These are phyloP conservation scores for Calvatia gigantea DNA, from an alignment of 768 basidiomycete species.

Conservation along the genomic window DNA sequence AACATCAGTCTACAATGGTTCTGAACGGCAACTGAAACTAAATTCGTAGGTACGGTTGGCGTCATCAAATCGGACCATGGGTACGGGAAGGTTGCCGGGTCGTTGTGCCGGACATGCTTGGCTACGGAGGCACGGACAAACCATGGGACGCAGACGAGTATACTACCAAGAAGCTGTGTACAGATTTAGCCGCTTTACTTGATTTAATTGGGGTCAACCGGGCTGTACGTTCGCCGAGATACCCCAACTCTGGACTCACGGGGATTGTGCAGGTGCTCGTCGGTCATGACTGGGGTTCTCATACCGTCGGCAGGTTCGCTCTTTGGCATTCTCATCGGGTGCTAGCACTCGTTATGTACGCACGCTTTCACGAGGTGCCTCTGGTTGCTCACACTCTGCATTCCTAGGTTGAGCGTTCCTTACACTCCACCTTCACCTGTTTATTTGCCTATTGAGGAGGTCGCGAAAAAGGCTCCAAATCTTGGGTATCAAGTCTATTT, in stretches of 20 bases:
- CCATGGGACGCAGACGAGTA: slow-evolving; percentile 53
- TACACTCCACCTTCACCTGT: slow-evolving; percentile 54
- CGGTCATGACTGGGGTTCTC: slow-evolving; percentile 83
- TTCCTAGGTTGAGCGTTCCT: slow-evolving; percentile 60
- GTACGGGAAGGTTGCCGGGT: slow-evolving; percentile 58
- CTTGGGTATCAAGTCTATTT: slow-evolving; percentile 72
- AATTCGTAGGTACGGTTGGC: slow-evolving; percentile 63
- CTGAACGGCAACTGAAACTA: background rate
- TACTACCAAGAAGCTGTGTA: slow-evolving; percentile 53
- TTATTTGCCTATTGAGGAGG: slow-evolving; percentile 47
- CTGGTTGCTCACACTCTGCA: slow-evolving; percentile 2
- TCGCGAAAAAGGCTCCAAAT: slow-evolving; percentile 50
- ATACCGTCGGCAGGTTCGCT: slow-evolving; percentile 60
- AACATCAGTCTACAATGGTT: slow-evolving; percentile 5
- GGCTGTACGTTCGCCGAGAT: slow-evolving; percentile 41
- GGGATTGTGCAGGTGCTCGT: slow-evolving; percentile 46
- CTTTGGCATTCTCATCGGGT: slow-evolving; percentile 69
- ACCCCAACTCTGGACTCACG: background rate
- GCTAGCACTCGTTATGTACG: slow-evolving; percentile 57
- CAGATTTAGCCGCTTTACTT: slow-evolving; percentile 64
- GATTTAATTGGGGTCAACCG: slow-evolving; percentile 49
- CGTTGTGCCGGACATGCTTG: slow-evolving; percentile 57
- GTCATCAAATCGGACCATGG: slow-evolving; percentile 72
- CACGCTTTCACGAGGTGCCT: slow-evolving; percentile 6
- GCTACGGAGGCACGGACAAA: slow-evolving; percentile 67